Base-by-base conservation (phyloP, 352 stramenopile species). In the Phytophthora uliginosa region DNA sequence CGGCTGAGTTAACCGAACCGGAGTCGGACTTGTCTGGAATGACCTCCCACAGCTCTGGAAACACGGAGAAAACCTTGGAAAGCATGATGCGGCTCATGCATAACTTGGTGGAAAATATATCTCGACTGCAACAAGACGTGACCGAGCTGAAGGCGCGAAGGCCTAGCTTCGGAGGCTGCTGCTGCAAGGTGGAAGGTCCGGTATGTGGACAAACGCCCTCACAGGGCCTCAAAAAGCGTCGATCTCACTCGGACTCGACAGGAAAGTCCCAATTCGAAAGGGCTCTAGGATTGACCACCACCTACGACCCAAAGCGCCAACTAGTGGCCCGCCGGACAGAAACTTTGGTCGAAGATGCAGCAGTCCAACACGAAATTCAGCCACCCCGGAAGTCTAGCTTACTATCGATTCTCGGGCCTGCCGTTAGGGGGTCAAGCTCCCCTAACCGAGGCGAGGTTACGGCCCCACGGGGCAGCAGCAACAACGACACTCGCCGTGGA, bases 71-170 rank as follows among this genome's bases (percentile, higher is more conserved):
- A 36, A 26, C 15, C 1, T 13, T 33, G 26, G 55, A 62, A 38
- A 62, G 12, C 2, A 38, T 62, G 55, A 51, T 62, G 55, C 34
- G 48, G 18, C 55, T 62, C 20, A 51, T 62, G 55, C 55, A 51
- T 22, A 51, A 36, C 4, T 36, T 69, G 52, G 17, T 24, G 7
- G 36, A 56, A 7, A 68, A 50, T 7, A 61, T 68, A 10, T 18
- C 7, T 7, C 61, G n/a, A 34, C 34, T 67, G 10, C 60, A 67
- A 10, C 45, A 59, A 53, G 60, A 59, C 24, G 33, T 67, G 17
- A 52, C 22, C 10, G 20, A 67, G 8, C 22, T 67, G 33, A 67
- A 59, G 47, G 34, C 17, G 20, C 22, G 31, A 47, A 18, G 24
- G n/a, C 8, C 17, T 15, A 48, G 40, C 17, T 48, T 18, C 15